Conservation (phyloP, 306 rosid species). For the Alnus glutinosa region DNA sequence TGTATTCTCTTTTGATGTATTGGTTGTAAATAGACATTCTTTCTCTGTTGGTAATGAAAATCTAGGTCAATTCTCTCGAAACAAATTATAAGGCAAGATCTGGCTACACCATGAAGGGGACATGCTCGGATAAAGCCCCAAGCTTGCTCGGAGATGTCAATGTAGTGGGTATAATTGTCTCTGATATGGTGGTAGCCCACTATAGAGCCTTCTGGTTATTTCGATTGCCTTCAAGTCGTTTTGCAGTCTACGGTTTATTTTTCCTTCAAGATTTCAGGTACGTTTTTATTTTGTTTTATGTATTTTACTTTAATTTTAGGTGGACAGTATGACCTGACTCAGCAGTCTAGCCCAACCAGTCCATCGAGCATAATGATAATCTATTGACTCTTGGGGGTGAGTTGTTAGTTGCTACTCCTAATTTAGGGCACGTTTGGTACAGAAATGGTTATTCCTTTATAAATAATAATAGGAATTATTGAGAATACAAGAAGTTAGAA, state of each 20-base stretch:
- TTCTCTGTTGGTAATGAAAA: conserved; percentile 32
- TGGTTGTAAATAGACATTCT: conserved; percentile 66
- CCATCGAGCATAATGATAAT: neutral
- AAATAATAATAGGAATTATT: no score
- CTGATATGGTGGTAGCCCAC: neutral
- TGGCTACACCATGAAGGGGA: neutral
- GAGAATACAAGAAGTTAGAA: no score
- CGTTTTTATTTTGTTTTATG: neutral
- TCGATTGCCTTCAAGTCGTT: neutral
- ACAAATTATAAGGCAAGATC: neutral
- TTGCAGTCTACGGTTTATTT: neutral
- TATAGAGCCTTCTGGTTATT: neutral
- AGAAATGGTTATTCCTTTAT: no score
- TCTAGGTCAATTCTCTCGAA: neutral
- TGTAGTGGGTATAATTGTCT: neutral
- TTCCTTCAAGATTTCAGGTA: neutral
- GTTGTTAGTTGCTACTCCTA: neutral
- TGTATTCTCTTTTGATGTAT: conserved; percentile 30
- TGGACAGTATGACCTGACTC: neutral
- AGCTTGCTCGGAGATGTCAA: neutral
- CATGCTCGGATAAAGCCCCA: neutral
- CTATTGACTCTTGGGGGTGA: neutral
- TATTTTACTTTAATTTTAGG: neutral
- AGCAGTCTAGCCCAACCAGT: neutral
- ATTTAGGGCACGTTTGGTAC: no score